A percentile compares a stretch with the other conserved stretches of the same genome.
These are phyloP conservation scores for Fraxinus platypoda DNA, from an alignment of 305 asterid species.

Conservation along the genomic window DNA sequence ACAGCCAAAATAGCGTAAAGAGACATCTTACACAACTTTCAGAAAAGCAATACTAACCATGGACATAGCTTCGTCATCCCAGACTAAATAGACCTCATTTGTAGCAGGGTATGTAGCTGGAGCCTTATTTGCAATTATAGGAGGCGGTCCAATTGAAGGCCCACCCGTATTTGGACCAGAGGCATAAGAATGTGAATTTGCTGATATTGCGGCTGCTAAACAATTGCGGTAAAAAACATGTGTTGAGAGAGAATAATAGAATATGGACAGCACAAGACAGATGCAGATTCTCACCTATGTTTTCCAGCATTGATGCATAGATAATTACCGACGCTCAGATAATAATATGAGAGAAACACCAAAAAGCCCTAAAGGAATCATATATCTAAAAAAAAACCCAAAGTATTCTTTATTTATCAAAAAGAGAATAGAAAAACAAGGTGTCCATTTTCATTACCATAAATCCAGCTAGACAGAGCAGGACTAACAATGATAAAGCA, in stretches of 20 bases:
- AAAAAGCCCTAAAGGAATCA: background rate
- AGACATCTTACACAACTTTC: background rate
- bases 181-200: conserved; percentile 84
- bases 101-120: conserved; percentile 75
- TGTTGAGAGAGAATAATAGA: background rate
- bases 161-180: conserved; percentile 95
- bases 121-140: conserved; percentile 88
- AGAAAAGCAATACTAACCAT: conserved; percentile 54
- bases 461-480: background rate
- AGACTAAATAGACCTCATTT: conserved; percentile 90
- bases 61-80: conserved; percentile 99
- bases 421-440: background rate
- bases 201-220: conserved; percentile 39
- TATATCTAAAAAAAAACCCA: background rate
- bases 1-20: background rate
- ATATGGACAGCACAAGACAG: background rate
- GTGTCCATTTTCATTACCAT: background rate
- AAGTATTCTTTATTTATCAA: background rate
- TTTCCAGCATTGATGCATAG: background rate
- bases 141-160: conserved; percentile 98
- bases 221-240: background rate
- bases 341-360: background rate
- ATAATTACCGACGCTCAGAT: background rate
- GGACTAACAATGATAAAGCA: background rate
- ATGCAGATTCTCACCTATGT: background rate